Conservation (phyloP, 257 asterid species). For the Mentha longifolia region DNA sequence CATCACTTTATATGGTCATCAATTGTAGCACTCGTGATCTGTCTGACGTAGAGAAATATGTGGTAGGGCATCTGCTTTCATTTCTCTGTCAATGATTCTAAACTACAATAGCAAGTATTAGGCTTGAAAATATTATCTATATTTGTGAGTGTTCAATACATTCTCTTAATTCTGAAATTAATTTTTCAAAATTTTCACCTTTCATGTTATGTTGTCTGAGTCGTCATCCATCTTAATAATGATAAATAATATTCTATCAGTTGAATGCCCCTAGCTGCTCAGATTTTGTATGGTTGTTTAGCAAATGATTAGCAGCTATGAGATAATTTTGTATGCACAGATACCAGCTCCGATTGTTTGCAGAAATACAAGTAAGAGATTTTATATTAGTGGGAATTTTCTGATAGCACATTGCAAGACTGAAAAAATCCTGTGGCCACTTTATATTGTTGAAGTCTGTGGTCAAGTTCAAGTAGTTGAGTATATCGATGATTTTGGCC, state of each 20-base stretch:
- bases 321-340: background rate
- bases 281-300: background rate
- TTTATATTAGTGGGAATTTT: too few species aligned
- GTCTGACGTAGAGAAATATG: conserved; percentile 79
- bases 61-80: conserved; percentile 63
- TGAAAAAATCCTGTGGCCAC: too few species aligned
- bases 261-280: background rate
- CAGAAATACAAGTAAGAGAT: too few species aligned
- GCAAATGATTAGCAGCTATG: background rate
- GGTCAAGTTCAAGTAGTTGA: too few species aligned
- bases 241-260: background rate
- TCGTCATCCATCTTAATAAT: background rate
- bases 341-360: background rate
- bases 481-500: background rate
- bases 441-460: too few species aligned
- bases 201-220: background rate
- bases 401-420: too few species aligned
- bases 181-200: background rate
- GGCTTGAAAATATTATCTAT: conserved; percentile 5
- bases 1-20: conserved; percentile 82
- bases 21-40: conserved; percentile 88
- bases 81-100: conserved; percentile 3
- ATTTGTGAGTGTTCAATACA: conserved; percentile 14
- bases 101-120: background rate
- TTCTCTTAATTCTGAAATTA: background rate